Conservation (phyloP, 495 filamentous ascomycete species). For the Tricharina praecox region DNA sequence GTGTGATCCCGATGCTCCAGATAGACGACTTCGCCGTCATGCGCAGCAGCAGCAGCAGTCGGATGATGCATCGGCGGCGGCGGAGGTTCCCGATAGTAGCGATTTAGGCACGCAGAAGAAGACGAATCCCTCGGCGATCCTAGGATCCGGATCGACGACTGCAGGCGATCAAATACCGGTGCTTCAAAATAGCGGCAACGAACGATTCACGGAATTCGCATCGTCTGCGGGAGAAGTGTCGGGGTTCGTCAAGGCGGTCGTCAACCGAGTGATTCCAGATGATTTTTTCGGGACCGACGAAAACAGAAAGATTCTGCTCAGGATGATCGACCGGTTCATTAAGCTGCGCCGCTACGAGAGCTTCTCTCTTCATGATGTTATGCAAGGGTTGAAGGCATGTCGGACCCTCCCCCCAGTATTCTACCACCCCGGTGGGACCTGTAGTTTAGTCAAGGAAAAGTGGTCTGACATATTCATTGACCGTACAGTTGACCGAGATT, state of each 20-base stretch:
- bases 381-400: constrained; percentile 57
- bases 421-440: too few relatives aligned
- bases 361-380: constrained; percentile 60
- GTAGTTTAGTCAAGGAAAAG: neutral
- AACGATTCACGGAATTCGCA: constrained; percentile 49
- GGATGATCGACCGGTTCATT: constrained; percentile 59
- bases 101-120: too few relatives aligned
- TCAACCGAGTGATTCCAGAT: constrained; percentile 56
- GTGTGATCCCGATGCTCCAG: constrained; percentile 16
- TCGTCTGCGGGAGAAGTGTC: constrained; percentile 56
- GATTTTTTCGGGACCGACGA: constrained; percentile 55
- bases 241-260: constrained; percentile 67
- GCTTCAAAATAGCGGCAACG: neutral
- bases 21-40: constrained; percentile 12
- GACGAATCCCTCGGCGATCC: neutral
- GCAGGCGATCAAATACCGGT: too few relatives aligned
- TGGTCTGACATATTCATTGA: neutral
- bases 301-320: constrained; percentile 46
- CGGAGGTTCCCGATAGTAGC: too few relatives aligned
- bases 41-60: too few relatives aligned
- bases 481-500: constrained; percentile 43
- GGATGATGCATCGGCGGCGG: too few relatives aligned
- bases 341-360: constrained; percentile 63
- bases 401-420: neutral
- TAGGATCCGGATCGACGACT: too few relatives aligned